Percentiles rank a stretch among this genome's conserved stretches.
phyloP scores from a whole-genome alignment of 768 basidiomycete genomes.

The Gloeophyllum trabeum region DNA sequence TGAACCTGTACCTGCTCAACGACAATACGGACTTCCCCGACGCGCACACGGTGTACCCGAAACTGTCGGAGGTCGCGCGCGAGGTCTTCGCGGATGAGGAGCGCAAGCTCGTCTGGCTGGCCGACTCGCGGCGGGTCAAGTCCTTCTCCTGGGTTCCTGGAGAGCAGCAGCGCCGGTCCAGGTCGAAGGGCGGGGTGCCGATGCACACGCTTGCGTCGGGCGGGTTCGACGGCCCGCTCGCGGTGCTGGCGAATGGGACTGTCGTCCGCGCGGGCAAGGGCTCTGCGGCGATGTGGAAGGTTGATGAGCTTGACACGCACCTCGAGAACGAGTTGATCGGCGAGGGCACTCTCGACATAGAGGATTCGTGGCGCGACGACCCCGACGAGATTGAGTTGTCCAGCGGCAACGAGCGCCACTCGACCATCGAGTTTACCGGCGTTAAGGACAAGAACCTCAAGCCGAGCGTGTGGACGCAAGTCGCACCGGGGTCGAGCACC shows the following conservation, averaged over 20 bases:
- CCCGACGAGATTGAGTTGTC: constrained; percentile 20
- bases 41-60: constrained; percentile 7
- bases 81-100: constrained; percentile 18
- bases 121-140: constrained; percentile 23
- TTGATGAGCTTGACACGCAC: constrained; percentile 22
- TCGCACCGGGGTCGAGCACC: neutral
- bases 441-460: constrained; percentile 7
- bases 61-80: constrained; percentile 13
- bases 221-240: constrained; percentile 18
- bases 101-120: constrained; percentile 25
- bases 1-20: constrained; percentile 16
- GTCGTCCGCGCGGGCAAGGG: constrained; percentile 24
- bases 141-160: constrained; percentile 21
- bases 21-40: constrained; percentile 8
- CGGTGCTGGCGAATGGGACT: constrained; percentile 15
- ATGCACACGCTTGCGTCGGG: constrained; percentile 21
- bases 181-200: constrained; percentile 6
- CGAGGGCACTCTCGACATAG: constrained; percentile 4
- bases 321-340: constrained; percentile 16
- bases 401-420: constrained; percentile 11
- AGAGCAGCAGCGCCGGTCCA: neutral
- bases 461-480: neutral
- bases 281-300: constrained; percentile 22
- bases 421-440: constrained; percentile 3
- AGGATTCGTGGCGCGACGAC: constrained; percentile 13